Base-by-base conservation (phyloP, 768 basidiomycete genomes). In the Boletus patriciae region DNA sequence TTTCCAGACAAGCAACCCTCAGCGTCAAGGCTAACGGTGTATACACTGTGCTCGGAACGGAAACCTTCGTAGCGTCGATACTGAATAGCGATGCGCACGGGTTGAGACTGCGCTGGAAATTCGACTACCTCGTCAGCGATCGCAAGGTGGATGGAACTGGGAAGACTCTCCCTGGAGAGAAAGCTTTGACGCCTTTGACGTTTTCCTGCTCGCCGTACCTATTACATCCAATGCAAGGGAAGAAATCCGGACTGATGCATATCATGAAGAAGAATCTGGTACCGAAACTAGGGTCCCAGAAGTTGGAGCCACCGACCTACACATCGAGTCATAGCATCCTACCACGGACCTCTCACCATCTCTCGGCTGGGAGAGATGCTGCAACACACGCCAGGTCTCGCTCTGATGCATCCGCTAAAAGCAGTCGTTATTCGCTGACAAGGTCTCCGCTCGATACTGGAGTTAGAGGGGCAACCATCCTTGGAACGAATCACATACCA, bases 61-160 rank as follows among this genome's bases (percentile, higher is more conserved):
- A 94, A 67, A 72, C 76, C 15, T 65, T 72, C 18, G 16, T 53
- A 25, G 45, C 60, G 38, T 43, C 63, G 38, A 60, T 63, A 12
- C 57, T 56, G 11, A 64, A 65, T 38, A 38, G 57, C 36, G 64
- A 70, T 29, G 50, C 45, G 9, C 58, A 46, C 8, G 70, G 60
- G 10, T 37, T 68, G 21, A 82, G 79, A 54, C 72, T 90, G 18
- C 73, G 74, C 23, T 94, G 92, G 93, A 82, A 83, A 54, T 87
- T 94, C 60, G 87, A 90, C 53, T 94, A 94, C 67, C 65, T 85
- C 33, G 87, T 94, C 11, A 81, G 82, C 40, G 84, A 90, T 60
- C 77, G 83, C 33, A 71, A 75, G 51, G 71, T 73, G 23, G 77
- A 81, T 23, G 68, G 68, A 8, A 74, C 77, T 5, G 81, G 82